Percentiles rank a stretch among this genome's conserved stretches.
phyloP scores from a whole-genome alignment of 345 rosid species.

The Anastatica hierochuntica region DNA sequence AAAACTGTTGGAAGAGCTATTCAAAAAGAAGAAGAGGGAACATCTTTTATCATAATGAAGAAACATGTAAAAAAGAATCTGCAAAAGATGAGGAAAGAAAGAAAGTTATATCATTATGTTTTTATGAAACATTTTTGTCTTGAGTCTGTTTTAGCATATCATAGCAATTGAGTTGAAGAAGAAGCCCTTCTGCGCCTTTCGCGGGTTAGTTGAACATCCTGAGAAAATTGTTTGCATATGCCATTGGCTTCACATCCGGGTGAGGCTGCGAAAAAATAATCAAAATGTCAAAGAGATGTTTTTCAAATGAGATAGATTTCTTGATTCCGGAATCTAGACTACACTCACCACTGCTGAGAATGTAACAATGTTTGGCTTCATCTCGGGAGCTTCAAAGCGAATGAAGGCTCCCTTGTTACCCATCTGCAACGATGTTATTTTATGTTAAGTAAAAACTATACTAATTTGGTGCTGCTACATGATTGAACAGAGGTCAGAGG shows the following conservation, averaged over 20 bases:
- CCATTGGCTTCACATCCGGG: slow-evolving; percentile 97
- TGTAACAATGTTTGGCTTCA: slow-evolving; percentile 87
- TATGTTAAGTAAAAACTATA: background rate
- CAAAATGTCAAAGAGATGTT: background rate
- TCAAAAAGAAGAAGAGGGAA: too few species aligned
- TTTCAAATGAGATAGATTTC: too few species aligned
- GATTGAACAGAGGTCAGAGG: background rate
- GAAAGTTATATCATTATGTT: slow-evolving; percentile 20
- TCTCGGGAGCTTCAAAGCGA: slow-evolving; percentile 77
- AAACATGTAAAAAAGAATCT: slow-evolving; percentile 18
- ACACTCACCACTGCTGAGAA: slow-evolving; percentile 93
- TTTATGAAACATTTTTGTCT: slow-evolving; percentile 12
- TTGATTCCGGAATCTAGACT: background rate
- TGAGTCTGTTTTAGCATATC: slow-evolving; percentile 1
- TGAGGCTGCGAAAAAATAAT: slow-evolving; percentile 55
- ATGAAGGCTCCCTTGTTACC: slow-evolving; percentile 97
- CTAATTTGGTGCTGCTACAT: background rate
- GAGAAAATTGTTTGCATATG: slow-evolving; percentile 83
- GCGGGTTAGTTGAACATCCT: slow-evolving; percentile 57
- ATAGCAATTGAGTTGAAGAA: too few species aligned
- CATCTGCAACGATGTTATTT: slow-evolving; percentile 48
- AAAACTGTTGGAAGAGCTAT: too few species aligned
- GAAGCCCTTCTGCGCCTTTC: too few species aligned
- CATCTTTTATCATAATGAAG: background rate
- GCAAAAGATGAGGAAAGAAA: slow-evolving; percentile 6